Percentiles rank a stretch among this genome's conserved stretches.
Conservation (phyloP, 2,329 filamentous ascomycete species). For the Penicillium sp. region DNA sequence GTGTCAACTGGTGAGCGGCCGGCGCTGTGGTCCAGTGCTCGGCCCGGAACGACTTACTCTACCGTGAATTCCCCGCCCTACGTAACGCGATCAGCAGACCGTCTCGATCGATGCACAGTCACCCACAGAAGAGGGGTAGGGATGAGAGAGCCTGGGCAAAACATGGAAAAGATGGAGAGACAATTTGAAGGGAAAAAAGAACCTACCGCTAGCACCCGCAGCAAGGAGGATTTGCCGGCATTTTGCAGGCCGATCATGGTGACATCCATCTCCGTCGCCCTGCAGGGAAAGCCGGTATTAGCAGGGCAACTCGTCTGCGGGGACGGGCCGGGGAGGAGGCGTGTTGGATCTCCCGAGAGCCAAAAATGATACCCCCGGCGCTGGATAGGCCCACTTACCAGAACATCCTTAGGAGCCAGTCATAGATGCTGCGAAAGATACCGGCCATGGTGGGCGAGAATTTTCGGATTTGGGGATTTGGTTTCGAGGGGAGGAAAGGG, state of each 20-base stretch:
- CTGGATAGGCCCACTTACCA: slow-evolving; percentile 67
- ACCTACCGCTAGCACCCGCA: slow-evolving; percentile 92
- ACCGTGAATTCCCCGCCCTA: slow-evolving; percentile 98
- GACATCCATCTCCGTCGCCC: slow-evolving; percentile 99
- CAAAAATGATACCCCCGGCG: neutral
- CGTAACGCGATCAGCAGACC: slow-evolving; percentile 24
- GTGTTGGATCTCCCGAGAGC: slow-evolving; percentile 29
- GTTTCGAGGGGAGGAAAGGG: neutral
- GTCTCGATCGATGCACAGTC: slow-evolving; percentile 2
- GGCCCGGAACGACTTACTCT: slow-evolving; percentile 70
- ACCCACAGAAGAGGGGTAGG: slow-evolving; percentile 53
- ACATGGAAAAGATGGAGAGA: neutral
- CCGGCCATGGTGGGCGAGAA: slow-evolving; percentile 71
- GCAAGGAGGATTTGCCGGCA: slow-evolving; percentile 93
- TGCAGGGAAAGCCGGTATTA: slow-evolving; percentile 46
- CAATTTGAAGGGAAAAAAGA: neutral
- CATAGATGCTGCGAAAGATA: slow-evolving; percentile 91
- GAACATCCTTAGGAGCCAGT: slow-evolving; percentile 97
- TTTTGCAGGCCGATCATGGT: slow-evolving; percentile 99
- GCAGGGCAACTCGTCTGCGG: slow-evolving; percentile 32
- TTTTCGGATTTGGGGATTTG: neutral
- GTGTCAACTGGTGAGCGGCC: slow-evolving; percentile 35
- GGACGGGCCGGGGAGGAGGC: slow-evolving; percentile 37
- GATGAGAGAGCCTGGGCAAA: neutral
- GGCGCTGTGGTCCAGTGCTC: neutral